These are phyloP conservation scores for Torrubiellomyces zombiae DNA, from an alignment of 2,329 filamentous ascomycete species.

Conservation along the genomic window DNA sequence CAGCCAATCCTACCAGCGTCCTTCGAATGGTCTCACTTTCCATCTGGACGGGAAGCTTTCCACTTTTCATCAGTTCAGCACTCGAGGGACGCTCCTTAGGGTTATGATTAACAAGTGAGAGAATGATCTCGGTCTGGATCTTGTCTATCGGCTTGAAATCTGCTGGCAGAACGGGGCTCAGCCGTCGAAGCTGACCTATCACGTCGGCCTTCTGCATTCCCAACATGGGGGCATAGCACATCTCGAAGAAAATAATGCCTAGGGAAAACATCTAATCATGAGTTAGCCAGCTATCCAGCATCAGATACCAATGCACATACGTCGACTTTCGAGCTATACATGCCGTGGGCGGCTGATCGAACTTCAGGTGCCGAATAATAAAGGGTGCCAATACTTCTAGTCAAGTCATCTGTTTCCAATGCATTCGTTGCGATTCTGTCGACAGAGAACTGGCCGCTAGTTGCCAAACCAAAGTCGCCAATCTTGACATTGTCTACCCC, in stretches of 20 bases:
- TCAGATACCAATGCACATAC: slow-evolving; percentile 26
- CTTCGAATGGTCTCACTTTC: slow-evolving; percentile 82
- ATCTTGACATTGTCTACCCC: slow-evolving; percentile 82
- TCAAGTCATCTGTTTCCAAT: slow-evolving; percentile 46
- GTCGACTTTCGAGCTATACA: slow-evolving; percentile 88
- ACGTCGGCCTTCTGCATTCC: slow-evolving; percentile 49
- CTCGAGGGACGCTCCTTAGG: slow-evolving; percentile 72
- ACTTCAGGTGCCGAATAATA: slow-evolving; percentile 92
- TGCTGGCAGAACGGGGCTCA: slow-evolving; percentile 49
- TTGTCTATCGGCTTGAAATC: slow-evolving; percentile 57
- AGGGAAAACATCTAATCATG: slow-evolving; percentile 69
- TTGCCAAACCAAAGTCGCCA: slow-evolving; percentile 90
- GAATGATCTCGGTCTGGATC: slow-evolving; percentile 62
- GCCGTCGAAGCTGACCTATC: slow-evolving; percentile 51
- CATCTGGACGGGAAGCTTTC: slow-evolving; percentile 77
- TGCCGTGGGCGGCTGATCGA: slow-evolving; percentile 53
- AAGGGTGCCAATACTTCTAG: slow-evolving; percentile 56
- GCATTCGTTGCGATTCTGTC: slow-evolving; percentile 31
- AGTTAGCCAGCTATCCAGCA: slow-evolving; percentile 1
- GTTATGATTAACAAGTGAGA: slow-evolving; percentile 64
- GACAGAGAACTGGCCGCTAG: slow-evolving; percentile 59
- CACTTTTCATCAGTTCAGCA: slow-evolving; percentile 65
- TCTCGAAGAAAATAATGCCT: slow-evolving; percentile 96
- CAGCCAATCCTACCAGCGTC: slow-evolving; percentile 63
- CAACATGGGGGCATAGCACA: slow-evolving; percentile 60